A percentile compares a stretch with the other conserved stretches of the same genome.
Evolutionary conservation across 768 basidiomycete species (phyloP).

Genomic region (Myochromella boudieri): DNA sequence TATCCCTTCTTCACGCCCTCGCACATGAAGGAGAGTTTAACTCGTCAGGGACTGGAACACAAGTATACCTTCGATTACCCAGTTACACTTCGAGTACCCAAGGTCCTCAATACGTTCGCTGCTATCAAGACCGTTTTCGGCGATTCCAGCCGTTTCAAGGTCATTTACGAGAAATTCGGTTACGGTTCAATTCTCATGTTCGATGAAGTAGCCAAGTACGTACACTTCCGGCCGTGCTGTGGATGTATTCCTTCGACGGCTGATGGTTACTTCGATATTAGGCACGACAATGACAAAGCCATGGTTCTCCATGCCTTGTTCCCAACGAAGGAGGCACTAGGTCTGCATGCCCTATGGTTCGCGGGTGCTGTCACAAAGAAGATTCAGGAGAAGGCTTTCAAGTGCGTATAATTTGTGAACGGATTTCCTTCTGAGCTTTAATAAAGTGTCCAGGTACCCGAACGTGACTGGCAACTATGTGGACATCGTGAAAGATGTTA

Average conservation of each 20-base stretch:
- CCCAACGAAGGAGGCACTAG: conserved; percentile 30
- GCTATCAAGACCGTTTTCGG: conserved; percentile 34
- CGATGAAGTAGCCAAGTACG: conserved; percentile 34
- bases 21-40: conserved; percentile 33
- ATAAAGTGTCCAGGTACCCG: neutral
- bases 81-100: conserved; percentile 21
- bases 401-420: conserved; percentile 2
- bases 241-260: too few species aligned
- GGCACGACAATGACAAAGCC: conserved; percentile 32
- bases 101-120: conserved; percentile 31
- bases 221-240: neutral
- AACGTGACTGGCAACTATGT: conserved; percentile 5
- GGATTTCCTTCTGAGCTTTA: neutral
- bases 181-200: conserved; percentile 42
- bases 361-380: conserved; percentile 24
- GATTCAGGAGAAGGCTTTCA: conserved; percentile 33
- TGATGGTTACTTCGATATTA: conserved; percentile 7
- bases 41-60: conserved; percentile 34
- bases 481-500: conserved; percentile 5
- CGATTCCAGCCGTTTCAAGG: conserved; percentile 36
- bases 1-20: conserved; percentile 46
- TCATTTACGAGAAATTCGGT: conserved; percentile 36
- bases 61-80: conserved; percentile 45
- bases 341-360: conserved; percentile 29
- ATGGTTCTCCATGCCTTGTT: conserved; percentile 34